Conservation (phyloP, 73 alveolate genomes). For the Urostyla sp. region DNA sequence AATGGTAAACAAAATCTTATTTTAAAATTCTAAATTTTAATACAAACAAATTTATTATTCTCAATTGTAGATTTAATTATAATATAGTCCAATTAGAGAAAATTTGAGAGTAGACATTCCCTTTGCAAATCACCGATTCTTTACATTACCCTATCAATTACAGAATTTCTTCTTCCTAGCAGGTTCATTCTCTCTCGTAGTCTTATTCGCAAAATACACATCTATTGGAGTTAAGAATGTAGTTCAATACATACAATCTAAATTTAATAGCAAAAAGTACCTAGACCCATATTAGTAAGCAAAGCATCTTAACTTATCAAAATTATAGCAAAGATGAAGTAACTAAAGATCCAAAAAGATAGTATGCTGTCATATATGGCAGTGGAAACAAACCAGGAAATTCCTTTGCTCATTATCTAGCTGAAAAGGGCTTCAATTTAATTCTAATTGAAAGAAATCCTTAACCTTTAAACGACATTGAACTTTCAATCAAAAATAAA, state of each 20-base stretch:
- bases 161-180: too few relatives aligned
- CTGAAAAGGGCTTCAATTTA: constrained; percentile 46
- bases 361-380: constrained; percentile 58
- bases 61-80: too few relatives aligned
- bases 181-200: too few relatives aligned
- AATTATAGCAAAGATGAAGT: background rate
- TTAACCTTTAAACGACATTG: background rate
- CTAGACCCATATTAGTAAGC: background rate
- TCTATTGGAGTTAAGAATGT: too few relatives aligned
- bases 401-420: constrained; percentile 31
- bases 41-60: too few relatives aligned
- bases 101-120: too few relatives aligned
- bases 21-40: too few relatives aligned
- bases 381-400: constrained; percentile 33
- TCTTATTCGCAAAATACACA: too few relatives aligned
- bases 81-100: too few relatives aligned
- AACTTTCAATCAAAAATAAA: background rate
- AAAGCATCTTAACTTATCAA: background rate
- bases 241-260: background rate
- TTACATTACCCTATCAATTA: too few relatives aligned
- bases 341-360: background rate
- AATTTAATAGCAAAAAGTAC: background rate
- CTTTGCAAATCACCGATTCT: too few relatives aligned
- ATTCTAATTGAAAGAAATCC: constrained; percentile 46
- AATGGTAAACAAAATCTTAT: too few relatives aligned